Evolutionary conservation across 2,329 filamentous ascomycete genomes (phyloP), one percentile per base, ranked within the genome.

Genomic region (Ophiostoma novo-ulmi): DNA sequence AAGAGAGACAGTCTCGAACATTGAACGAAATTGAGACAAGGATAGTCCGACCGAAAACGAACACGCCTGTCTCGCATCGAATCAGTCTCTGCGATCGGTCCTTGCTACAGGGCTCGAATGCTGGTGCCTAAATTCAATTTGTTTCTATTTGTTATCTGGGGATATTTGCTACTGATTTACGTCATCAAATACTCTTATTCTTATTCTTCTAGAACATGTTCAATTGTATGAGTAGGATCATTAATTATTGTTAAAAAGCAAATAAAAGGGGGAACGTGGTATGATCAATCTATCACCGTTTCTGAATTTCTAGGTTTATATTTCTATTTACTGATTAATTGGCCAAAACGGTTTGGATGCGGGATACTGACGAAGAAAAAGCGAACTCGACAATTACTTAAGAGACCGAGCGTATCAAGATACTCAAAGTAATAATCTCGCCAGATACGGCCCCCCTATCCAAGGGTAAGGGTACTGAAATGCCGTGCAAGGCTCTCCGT

Each of bases 21-120:
- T 20, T 7, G 6, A n/a, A 10, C 38, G 38, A 48, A 48, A 48
- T n/a, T 48, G 44, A 48, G 44, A 48, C 44, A 48, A 20, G 44
- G 17, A 48, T n/a, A 58, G 52, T 58, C n/a, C 52, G 52, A 58
- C 52, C 52, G 52, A 58, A 26, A 58, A 26, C 52, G n/a, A 58
- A 22, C n/a, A 58, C 52, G 52, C 22, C 44, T 58, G 52, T 58
- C 22, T 58, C 52, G 52, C 52, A 58, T 58, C 44, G 44, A 48
- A 48, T 48, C 44, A 20, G 44, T 44, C 41, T 44, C 41, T 44
- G 14, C 14, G 13, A 5, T 44, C 41, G 41, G 41, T 48, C 44
- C n/a, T 8, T 48, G 44, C 44, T 48, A 5, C 44, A n/a, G 17
- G 44, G 41, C 17, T 44, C 41, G 41, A 48, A 48, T 48, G 52